Percentiles rank a stretch among this genome's conserved stretches.
These are phyloP conservation scores for Solanum hybrid DNA, from an alignment of 305 asterid genomes.

Conservation along the genomic window DNA sequence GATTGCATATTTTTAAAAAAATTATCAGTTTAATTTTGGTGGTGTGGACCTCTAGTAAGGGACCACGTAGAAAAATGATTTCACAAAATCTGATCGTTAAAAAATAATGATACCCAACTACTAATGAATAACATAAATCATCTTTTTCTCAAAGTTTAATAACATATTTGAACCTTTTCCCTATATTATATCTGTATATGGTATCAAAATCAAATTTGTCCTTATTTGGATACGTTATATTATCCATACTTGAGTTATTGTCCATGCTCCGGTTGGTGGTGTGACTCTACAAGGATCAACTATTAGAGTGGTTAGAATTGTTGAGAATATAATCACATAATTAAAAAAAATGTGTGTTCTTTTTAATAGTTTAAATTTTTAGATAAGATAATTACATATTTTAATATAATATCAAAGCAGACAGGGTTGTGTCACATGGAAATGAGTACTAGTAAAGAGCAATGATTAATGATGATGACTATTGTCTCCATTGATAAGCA, in stretches of 20 bases:
- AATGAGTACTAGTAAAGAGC: neutral
- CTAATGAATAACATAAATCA: neutral
- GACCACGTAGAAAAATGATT: neutral
- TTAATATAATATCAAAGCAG: too few species aligned
- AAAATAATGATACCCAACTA: neutral
- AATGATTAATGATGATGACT: constrained; percentile 17
- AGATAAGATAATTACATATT: too few species aligned
- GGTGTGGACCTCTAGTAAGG: neutral
- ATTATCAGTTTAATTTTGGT: neutral
- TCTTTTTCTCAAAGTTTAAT: neutral
- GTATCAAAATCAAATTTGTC: neutral
- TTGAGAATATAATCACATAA: neutral
- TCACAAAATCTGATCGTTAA: neutral
- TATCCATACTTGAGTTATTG: neutral
- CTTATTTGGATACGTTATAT: neutral
- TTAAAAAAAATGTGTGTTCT: too few species aligned
- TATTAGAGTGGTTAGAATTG: neutral
- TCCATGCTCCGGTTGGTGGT: neutral
- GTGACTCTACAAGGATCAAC: neutral
- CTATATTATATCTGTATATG: neutral
- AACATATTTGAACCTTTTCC: neutral
- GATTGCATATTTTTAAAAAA: neutral
- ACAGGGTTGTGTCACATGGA: neutral
- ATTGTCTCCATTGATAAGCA: constrained; percentile 21
- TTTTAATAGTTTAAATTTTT: too few species aligned